Conservation (phyloP, 768 basidiomycete genomes). For the Collybiopsis luxurians region DNA sequence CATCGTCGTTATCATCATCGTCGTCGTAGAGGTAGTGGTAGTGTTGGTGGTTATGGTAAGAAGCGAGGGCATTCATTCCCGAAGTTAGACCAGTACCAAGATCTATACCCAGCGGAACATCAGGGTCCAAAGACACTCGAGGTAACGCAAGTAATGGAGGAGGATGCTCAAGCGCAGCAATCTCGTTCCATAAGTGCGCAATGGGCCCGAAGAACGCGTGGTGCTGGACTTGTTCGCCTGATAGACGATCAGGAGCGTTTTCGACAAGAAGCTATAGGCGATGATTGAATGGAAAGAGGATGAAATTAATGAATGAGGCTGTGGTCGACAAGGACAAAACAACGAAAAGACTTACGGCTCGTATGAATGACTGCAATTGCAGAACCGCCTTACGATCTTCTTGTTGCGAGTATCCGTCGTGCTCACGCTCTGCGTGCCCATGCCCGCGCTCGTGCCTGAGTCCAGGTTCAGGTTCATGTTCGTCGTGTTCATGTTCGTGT, state of each 20-base stretch:
- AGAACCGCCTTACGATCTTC: slow-evolving; percentile 6
- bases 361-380: slow-evolving; percentile 19
- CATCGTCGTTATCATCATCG: too few species aligned
- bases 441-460: too few species aligned
- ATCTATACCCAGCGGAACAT: slow-evolving; percentile 3
- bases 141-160: slow-evolving; percentile 27
- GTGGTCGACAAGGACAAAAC: too few species aligned
- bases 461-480: too few species aligned
- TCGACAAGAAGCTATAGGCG: slow-evolving; percentile 23
- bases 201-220: slow-evolving; percentile 28
- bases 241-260: slow-evolving; percentile 23
- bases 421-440: neutral
- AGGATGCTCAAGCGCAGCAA: slow-evolving; percentile 26
- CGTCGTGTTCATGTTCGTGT: too few species aligned
- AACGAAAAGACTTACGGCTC: slow-evolving; percentile 21
- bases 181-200: slow-evolving; percentile 25
- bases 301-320: too few species aligned
- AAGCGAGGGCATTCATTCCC: too few species aligned
- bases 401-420: neutral
- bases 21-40: too few species aligned
- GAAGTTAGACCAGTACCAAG: too few species aligned
- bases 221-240: slow-evolving; percentile 20
- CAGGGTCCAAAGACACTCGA: slow-evolving; percentile 10
- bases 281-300: too few species aligned
- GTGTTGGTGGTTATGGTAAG: too few species aligned